These are phyloP conservation scores for Coniophora puteana DNA, from an alignment of 1,284 basidiomycete genomes.

Conservation along the genomic window DNA sequence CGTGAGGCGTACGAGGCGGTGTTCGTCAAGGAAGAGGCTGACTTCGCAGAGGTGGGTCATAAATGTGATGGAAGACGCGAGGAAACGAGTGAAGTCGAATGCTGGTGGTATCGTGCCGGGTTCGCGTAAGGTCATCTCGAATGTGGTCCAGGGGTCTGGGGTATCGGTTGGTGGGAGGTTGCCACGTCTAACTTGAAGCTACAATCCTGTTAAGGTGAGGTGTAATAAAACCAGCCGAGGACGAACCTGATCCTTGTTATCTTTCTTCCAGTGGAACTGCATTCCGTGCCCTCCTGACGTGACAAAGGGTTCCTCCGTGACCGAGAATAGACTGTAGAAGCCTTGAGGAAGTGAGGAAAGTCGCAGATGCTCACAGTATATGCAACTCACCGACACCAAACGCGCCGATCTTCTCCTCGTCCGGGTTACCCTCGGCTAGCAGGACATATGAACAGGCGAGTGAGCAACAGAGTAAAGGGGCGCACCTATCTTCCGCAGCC, in stretches of 20 bases:
- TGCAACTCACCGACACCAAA: constrained; percentile 70
- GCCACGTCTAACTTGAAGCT: constrained; percentile 80
- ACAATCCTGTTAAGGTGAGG: neutral
- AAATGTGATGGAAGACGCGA: constrained; percentile 93
- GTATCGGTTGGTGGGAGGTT: constrained; percentile 42
- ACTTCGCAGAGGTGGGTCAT: constrained; percentile 82
- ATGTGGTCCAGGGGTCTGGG: constrained; percentile 75
- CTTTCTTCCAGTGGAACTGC: constrained; percentile 97
- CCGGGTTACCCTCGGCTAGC: constrained; percentile 81
- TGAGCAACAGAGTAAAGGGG: neutral
- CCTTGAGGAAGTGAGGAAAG: constrained; percentile 33
- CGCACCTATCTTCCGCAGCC: constrained; percentile 84
- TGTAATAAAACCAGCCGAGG: neutral
- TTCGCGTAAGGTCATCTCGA: constrained; percentile 89
- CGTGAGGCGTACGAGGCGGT: constrained; percentile 69
- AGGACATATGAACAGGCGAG: constrained; percentile 1
- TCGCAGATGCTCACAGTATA: neutral
- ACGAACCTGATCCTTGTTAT: constrained; percentile 68
- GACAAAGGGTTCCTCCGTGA: constrained; percentile 93
- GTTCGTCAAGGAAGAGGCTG: constrained; percentile 77
- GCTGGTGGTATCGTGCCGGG: constrained; percentile 78
- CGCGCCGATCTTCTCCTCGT: constrained; percentile 83
- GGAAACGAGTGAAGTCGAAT: constrained; percentile 87
- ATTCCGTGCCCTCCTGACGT: constrained; percentile 89
- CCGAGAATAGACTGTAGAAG: constrained; percentile 79